Conservation (phyloP, 2,329 filamentous ascomycete species). For the Shiraia sp. region DNA sequence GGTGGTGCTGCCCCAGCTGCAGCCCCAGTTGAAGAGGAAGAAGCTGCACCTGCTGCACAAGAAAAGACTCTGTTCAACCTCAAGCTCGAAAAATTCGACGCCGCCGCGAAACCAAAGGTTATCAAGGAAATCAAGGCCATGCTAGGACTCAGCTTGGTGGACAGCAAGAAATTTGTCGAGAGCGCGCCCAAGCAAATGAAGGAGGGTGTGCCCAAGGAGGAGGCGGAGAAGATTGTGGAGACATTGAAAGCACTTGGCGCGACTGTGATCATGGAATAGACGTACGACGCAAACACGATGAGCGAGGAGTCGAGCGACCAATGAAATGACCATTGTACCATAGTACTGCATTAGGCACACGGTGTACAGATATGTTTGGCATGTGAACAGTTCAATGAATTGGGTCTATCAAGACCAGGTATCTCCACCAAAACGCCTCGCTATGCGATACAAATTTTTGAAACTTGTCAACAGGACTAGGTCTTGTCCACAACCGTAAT, state of each 20-base stretch:
- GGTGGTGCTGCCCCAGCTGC: conserved; percentile 63
- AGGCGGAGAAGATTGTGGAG: conserved; percentile 97
- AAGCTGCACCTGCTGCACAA: conserved; percentile 83
- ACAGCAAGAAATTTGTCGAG: conserved; percentile 99
- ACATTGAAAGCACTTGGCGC: conserved; percentile 91
- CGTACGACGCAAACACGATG: neutral
- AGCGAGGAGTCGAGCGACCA: neutral
- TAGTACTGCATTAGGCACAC: conserved; percentile 34
- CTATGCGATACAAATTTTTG: conserved; percentile 18
- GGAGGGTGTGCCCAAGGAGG: conserved; percentile 98
- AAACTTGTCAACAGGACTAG: neutral
- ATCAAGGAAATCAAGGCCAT: conserved; percentile 99
- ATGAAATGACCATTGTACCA: conserved; percentile 31
- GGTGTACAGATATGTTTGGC: conserved; percentile 45
- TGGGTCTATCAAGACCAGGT: conserved; percentile 22
- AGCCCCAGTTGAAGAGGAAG: conserved; percentile 73
- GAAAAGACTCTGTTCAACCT: conserved; percentile 98
- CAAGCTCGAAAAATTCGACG: conserved; percentile 89
- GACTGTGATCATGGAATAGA: conserved; percentile 87
- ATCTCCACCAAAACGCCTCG: conserved; percentile 36
- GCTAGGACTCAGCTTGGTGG: conserved; percentile 92
- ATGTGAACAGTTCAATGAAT: conserved; percentile 34
- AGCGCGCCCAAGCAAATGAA: conserved; percentile 98
- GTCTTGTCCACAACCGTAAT: neutral
- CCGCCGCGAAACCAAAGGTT: conserved; percentile 91